phyloP scores from a whole-genome alignment of 1,139 yeast species.

The Spathaspora jeffriesii region DNA sequence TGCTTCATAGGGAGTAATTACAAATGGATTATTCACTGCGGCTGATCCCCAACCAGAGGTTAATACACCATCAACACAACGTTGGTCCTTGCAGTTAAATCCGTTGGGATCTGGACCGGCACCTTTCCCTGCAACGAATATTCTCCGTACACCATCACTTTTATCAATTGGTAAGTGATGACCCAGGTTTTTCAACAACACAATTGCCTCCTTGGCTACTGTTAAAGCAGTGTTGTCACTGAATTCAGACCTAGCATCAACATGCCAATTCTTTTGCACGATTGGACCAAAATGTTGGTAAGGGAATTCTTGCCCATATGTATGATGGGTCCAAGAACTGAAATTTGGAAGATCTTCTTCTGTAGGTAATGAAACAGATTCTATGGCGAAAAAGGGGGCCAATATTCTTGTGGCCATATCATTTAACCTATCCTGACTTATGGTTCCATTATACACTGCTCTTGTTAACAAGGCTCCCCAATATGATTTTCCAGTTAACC shows the following conservation, averaged over 20 bases:
- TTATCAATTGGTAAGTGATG: constrained; percentile 50
- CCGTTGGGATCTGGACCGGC: constrained; percentile 53
- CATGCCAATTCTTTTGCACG: constrained; percentile 54
- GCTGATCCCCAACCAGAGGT: constrained; percentile 58
- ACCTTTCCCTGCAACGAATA: constrained; percentile 49
- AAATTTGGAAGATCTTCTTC: constrained; percentile 55
- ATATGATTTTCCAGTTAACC: constrained; percentile 55
- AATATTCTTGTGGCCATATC: constrained; percentile 64
- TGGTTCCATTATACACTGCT: constrained; percentile 56
- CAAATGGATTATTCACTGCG: constrained; percentile 52
- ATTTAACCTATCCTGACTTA: constrained; percentile 55
- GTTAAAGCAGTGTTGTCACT: constrained; percentile 52
- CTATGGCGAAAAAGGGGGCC: constrained; percentile 56
- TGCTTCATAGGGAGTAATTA: constrained; percentile 57
- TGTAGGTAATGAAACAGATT: constrained; percentile 28
- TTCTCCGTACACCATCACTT: constrained; percentile 40
- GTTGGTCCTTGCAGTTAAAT: constrained; percentile 50
- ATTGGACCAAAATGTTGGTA: constrained; percentile 56
- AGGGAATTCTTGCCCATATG: constrained; percentile 53
- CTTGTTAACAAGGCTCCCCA: constrained; percentile 62
- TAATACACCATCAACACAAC: constrained; percentile 46
- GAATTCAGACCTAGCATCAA: constrained; percentile 50
- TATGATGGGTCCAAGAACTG: constrained; percentile 59
- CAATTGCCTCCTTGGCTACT: constrained; percentile 59
- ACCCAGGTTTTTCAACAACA: constrained; percentile 52